Conservation (phyloP, 371 early-diverging fungal species). For the Mucor irregularis region DNA sequence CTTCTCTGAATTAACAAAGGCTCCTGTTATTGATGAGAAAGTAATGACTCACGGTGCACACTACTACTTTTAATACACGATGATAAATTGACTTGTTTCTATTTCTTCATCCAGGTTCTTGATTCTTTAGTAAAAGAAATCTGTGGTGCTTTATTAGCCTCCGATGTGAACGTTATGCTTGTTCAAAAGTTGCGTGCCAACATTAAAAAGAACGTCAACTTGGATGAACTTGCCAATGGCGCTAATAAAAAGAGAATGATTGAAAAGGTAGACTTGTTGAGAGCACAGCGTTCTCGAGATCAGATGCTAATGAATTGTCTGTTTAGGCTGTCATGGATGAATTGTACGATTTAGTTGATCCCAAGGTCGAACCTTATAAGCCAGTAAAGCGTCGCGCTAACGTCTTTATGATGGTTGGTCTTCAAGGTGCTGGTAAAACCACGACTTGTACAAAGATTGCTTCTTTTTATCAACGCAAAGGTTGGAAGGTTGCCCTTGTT, state of each 20-base stretch:
- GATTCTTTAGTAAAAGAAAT: constrained; percentile 88
- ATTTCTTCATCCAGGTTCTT: constrained; percentile 56
- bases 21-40: constrained; percentile 89
- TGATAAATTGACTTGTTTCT: not conserved
- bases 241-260: constrained; percentile 87
- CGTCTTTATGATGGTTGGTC: constrained; percentile 99
- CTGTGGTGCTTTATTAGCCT: constrained; percentile 85
- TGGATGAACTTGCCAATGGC: constrained; percentile 79
- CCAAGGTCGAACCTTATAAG: constrained; percentile 86
- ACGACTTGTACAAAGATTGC: constrained; percentile 99
- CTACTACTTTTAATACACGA: not conserved
- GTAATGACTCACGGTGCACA: constrained; percentile 26
- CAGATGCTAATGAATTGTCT: not conserved
- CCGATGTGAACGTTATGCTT: constrained; percentile 95
- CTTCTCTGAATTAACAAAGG: constrained; percentile 76
- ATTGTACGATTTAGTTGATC: constrained; percentile 93
- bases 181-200: constrained; percentile 88
- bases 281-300: not conserved
- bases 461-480: constrained; percentile 95
- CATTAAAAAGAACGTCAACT: constrained; percentile 81
- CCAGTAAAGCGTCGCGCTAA: constrained; percentile 87
- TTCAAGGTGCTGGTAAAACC: constrained; percentile 99
- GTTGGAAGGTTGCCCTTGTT: constrained; percentile 96
- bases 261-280: constrained; percentile 68
- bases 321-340: constrained; percentile 92